These are phyloP conservation scores for Carpinus viminea DNA, from an alignment of 306 rosid species.

Conservation along the genomic window DNA sequence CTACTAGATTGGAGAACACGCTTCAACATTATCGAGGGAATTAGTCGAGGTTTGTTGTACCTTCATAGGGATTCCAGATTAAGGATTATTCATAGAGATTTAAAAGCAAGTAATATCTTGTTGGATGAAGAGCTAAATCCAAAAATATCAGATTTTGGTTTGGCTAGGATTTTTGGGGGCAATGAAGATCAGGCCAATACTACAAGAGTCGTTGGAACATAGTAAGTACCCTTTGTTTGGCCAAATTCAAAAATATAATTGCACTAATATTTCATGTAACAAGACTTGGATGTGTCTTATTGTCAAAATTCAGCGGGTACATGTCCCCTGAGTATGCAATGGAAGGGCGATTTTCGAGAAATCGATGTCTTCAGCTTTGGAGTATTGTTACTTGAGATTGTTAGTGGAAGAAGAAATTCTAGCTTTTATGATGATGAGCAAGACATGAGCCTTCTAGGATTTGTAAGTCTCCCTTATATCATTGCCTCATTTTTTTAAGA, in stretches of 20 bases:
- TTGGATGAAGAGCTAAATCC: slow-evolving; percentile 7
- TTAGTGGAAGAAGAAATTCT: slow-evolving; percentile 10
- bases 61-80: slow-evolving; percentile 25
- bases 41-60: slow-evolving; percentile 15
- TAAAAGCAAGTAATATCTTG: neutral
- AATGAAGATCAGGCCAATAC: no score
- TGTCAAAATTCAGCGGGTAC: neutral
- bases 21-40: no score
- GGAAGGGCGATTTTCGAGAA: neutral
- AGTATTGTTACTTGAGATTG: slow-evolving; percentile 12
- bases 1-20: no score
- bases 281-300: no score
- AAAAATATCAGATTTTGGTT: no score
- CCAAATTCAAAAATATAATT: no score
- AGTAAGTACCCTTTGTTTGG: no score
- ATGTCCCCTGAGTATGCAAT: slow-evolving; percentile 2
- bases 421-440: neutral
- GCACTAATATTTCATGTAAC: no score
- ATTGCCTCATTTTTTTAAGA: neutral
- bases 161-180: no score
- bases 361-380: slow-evolving; percentile 17
- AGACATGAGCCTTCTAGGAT: slow-evolving; percentile 21
- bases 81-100: slow-evolving; percentile 20
- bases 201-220: no score
- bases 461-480: slow-evolving; percentile 13